Base-by-base conservation (phyloP, 2,329 filamentous ascomycete genomes). In the Aspergillus sp. region DNA sequence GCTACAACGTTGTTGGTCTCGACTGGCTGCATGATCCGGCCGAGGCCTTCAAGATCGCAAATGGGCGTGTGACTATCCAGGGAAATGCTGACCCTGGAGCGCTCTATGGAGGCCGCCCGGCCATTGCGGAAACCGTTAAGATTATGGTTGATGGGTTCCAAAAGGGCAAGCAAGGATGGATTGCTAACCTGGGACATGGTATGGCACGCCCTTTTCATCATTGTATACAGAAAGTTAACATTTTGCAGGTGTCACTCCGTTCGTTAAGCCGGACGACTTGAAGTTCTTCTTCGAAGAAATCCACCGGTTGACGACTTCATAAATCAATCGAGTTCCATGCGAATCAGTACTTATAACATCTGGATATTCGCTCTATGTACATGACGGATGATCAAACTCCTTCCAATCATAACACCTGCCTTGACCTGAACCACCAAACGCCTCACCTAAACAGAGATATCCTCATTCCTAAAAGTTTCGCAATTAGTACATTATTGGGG, bases 51-150 rank as follows among this genome's bases (percentile, higher is more conserved):
- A 84, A 83, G 63, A 81, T 90, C 56, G 87, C 91, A 60, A 81
- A 85, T 60, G 78, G 88, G 64, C 75, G 94, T 67, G 78, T 90
- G 42, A 86, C 89, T 0, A 76, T 98, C 52, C 93, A 98, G 69
- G 93, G 93, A 44, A 98, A 98, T 66, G 90, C 93, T 19, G 93
- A 98, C 64, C 93, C 93, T 0, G 93, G 93, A 33, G 82, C 95
- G 19, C 70, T 98, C 43, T 98, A 98, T 63, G 93, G 93, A 37
- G 84, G 85, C 6, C 83, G 80, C 54, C 83, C 85, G 53, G 81
- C 84, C 41, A 97, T 98, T 56, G 93, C 89, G 3, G 75, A 79
- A 55, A 86, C 84, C 0, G 90, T 96, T 6, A 79, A 91, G 69
- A 77, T 84, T 42, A 95, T 96, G 86, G 88, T 95, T 1, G 74